Percentiles rank a stretch among this genome's conserved stretches.
These are phyloP conservation scores for Populus alba DNA, from an alignment of 345 rosid species.

Conservation along the genomic window DNA sequence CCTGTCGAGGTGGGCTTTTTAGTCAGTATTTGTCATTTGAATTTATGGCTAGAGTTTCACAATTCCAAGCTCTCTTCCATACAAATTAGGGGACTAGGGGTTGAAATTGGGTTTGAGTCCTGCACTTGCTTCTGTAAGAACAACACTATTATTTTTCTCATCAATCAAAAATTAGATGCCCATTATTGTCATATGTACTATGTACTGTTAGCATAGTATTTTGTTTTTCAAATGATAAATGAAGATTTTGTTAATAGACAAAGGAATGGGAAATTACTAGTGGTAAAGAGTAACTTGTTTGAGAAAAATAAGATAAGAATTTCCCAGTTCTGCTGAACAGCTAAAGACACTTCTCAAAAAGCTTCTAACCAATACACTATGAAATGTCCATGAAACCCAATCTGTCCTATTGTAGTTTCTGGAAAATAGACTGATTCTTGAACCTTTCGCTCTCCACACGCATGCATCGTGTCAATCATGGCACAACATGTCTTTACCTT, in stretches of 20 bases:
- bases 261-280: neutral
- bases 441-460: neutral
- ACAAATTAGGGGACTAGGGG: neutral
- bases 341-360: neutral
- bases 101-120: neutral
- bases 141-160: neutral
- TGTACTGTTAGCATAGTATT: neutral
- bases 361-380: neutral
- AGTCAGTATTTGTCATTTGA: constrained; percentile 12
- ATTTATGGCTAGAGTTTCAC: neutral
- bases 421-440: neutral
- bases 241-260: neutral
- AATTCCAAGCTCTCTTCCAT: neutral
- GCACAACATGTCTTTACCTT: neutral
- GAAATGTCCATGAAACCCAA: neutral
- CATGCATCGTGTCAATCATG: neutral
- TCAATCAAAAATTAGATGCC: neutral
- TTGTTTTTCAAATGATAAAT: neutral
- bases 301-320: neutral
- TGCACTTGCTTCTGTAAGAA: neutral
- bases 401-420: neutral
- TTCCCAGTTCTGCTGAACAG: neutral
- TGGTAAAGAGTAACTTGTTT: neutral
- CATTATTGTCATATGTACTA: neutral
- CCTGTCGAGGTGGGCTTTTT: constrained; percentile 64